A percentile compares a stretch with the other conserved stretches of the same genome.
Evolutionary conservation across 495 filamentous ascomycete genomes (phyloP).

Genomic region (Halenospora varia): DNA sequence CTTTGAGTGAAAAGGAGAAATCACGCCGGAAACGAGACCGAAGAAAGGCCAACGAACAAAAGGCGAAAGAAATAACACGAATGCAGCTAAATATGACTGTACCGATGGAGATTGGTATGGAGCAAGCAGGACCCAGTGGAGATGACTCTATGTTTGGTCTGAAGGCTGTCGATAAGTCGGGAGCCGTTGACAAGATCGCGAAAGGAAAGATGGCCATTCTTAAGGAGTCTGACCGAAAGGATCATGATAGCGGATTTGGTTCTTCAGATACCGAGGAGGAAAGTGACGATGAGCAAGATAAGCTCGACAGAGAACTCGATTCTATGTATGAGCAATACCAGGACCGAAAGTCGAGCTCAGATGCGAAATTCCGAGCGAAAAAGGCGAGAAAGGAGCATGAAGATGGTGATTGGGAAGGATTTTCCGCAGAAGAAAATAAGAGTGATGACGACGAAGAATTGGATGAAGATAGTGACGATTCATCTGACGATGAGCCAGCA

Average conservation of each 20-base stretch:
- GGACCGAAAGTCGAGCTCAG: slow-evolving; percentile 68
- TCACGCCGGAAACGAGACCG: slow-evolving; percentile 73
- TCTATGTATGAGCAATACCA: slow-evolving; percentile 80
- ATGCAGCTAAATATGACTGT: slow-evolving; percentile 97
- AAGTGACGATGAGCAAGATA: slow-evolving; percentile 75
- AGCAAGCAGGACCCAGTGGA: slow-evolving; percentile 74
- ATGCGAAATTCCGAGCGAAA: slow-evolving; percentile 86
- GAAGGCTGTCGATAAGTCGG: slow-evolving; percentile 70
- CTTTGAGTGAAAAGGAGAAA: slow-evolving; percentile 71
- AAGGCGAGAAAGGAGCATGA: slow-evolving; percentile 77
- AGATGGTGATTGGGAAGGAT: slow-evolving; percentile 88
- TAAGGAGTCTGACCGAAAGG: slow-evolving; percentile 49
- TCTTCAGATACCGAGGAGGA: slow-evolving; percentile 53
- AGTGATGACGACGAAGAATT: slow-evolving; percentile 51
- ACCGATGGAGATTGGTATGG: slow-evolving; percentile 92
- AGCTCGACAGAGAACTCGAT: slow-evolving; percentile 80
- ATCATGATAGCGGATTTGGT: slow-evolving; percentile 56
- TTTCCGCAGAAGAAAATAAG: slow-evolving; percentile 64
- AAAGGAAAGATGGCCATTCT: slow-evolving; percentile 72
- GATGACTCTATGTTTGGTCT: slow-evolving; percentile 80
- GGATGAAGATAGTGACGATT: slow-evolving; percentile 54
- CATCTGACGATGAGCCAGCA: slow-evolving; percentile 43
- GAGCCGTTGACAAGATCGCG: slow-evolving; percentile 62
- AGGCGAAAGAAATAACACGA: slow-evolving; percentile 82
- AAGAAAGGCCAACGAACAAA: slow-evolving; percentile 81